These are phyloP conservation scores for Hypoxylon rubiginosum DNA, from an alignment of 2,329 filamentous ascomycete genomes.

Conservation along the genomic window DNA sequence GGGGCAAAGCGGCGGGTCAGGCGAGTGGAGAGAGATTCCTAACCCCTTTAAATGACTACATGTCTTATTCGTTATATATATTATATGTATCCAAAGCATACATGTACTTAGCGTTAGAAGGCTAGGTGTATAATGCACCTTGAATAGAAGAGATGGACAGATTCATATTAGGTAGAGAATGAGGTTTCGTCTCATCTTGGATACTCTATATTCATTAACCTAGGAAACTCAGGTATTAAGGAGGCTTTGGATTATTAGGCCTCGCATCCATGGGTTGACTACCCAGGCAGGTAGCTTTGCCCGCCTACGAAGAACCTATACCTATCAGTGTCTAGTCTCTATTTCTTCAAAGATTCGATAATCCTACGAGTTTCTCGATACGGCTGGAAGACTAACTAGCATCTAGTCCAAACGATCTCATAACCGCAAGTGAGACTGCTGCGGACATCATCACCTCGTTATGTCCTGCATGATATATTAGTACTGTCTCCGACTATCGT, in stretches of 20 bases:
- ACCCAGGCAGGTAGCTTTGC: too few relatives aligned
- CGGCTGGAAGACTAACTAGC: background rate
- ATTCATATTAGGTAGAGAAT: background rate
- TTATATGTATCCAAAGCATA: too few relatives aligned
- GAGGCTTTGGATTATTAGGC: too few relatives aligned
- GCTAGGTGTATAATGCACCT: too few relatives aligned
- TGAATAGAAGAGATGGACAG: background rate
- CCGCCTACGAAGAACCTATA: too few relatives aligned
- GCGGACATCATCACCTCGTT: slow-evolving; percentile 77
- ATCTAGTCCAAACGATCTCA: slow-evolving; percentile 70
- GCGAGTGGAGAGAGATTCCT: background rate
- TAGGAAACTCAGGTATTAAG: too few relatives aligned
- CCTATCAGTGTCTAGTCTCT: too few relatives aligned
- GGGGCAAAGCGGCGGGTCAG: slow-evolving; percentile 15
- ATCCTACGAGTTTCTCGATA: background rate
- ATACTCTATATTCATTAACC: too few relatives aligned
- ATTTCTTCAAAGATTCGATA: background rate
- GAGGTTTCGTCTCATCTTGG: too few relatives aligned
- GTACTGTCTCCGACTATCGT: background rate
- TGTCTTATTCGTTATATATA: background rate
- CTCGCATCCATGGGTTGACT: too few relatives aligned
- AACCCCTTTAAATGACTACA: slow-evolving; percentile 17
- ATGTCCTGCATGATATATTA: slow-evolving; percentile 65
- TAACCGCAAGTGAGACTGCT: slow-evolving; percentile 73
- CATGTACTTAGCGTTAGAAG: too few relatives aligned